phyloP scores from a whole-genome alignment of 75 land plant species.

The Picea sitchensis region DNA sequence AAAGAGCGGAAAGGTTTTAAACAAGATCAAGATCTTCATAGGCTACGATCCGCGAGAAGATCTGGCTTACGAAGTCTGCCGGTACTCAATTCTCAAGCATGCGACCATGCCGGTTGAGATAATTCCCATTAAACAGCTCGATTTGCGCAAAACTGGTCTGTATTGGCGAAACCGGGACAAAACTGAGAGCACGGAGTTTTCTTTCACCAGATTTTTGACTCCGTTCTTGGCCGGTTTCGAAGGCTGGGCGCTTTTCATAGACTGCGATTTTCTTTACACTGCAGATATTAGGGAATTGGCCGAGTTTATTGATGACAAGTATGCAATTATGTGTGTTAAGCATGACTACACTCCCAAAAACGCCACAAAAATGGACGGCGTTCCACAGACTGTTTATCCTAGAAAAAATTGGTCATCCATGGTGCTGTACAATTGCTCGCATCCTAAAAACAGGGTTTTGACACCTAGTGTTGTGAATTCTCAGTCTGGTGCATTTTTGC shows the following conservation, averaged over 20 bases:
- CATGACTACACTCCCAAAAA: slow-evolving; percentile 65
- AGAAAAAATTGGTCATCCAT: slow-evolving; percentile 85
- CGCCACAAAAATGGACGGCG: slow-evolving; percentile 79
- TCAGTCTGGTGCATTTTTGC: slow-evolving; percentile 64
- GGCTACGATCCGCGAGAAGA: slow-evolving; percentile 85
- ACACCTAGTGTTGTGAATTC: slow-evolving; percentile 57
- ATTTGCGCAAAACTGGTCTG: slow-evolving; percentile 40
- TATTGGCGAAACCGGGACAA: slow-evolving; percentile 57
- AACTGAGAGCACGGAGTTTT: slow-evolving; percentile 84
- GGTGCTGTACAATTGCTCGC: slow-evolving; percentile 78
- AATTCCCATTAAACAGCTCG: slow-evolving; percentile 55
- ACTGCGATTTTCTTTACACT: slow-evolving; percentile 76
- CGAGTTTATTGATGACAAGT: slow-evolving; percentile 55
- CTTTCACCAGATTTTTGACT: slow-evolving; percentile 79
- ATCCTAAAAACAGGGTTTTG: slow-evolving; percentile 59
- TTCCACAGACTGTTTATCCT: slow-evolving; percentile 61
- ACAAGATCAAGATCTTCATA: slow-evolving; percentile 45
- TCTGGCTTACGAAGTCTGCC: slow-evolving; percentile 73
- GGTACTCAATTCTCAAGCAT: slow-evolving; percentile 63
- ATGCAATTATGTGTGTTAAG: slow-evolving; percentile 79
- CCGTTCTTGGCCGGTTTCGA: slow-evolving; percentile 63
- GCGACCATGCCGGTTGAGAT: slow-evolving; percentile 62
- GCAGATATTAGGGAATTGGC: slow-evolving; percentile 50
- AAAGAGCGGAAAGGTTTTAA: background rate
- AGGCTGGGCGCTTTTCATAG: slow-evolving; percentile 90